These are phyloP conservation scores for Fusarium goolgardi DNA, from an alignment of 2,329 filamentous ascomycete genomes.

Conservation along the genomic window DNA sequence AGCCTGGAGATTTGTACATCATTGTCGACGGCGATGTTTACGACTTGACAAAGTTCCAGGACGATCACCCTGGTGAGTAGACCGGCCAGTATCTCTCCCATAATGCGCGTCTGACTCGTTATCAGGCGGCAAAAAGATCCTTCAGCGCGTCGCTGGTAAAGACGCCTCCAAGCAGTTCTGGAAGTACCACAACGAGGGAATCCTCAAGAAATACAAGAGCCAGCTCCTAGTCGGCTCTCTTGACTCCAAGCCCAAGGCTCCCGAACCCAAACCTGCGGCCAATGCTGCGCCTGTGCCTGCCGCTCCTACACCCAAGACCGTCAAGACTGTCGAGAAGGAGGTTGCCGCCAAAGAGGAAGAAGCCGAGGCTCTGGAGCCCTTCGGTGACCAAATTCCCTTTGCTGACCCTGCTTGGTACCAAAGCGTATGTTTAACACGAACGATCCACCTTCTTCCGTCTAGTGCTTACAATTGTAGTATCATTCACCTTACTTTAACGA, in stretches of 20 bases:
- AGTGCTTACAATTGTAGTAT: slow-evolving; percentile 68
- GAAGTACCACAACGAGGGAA: slow-evolving; percentile 85
- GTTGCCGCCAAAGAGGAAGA: slow-evolving; percentile 59
- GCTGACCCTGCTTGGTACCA: slow-evolving; percentile 96
- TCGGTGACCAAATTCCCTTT: slow-evolving; percentile 88
- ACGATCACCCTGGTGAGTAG: slow-evolving; percentile 80
- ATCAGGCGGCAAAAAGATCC: slow-evolving; percentile 72
- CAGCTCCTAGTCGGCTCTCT: slow-evolving; percentile 87
- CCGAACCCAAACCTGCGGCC: slow-evolving; percentile 85
- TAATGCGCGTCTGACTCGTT: slow-evolving; percentile 26
- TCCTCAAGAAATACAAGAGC: slow-evolving; percentile 86
- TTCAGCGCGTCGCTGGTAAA: slow-evolving; percentile 72
- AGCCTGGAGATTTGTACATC: slow-evolving; percentile 85
- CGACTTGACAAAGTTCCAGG: slow-evolving; percentile 89
- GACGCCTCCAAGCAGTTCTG: slow-evolving; percentile 76
- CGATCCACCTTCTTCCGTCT: not conserved
- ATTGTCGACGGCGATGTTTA: slow-evolving; percentile 96
- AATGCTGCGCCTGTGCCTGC: slow-evolving; percentile 51
- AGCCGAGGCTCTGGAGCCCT: slow-evolving; percentile 82
- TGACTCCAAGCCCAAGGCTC: slow-evolving; percentile 83
- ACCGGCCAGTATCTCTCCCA: not conserved
- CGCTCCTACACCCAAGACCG: slow-evolving; percentile 52
- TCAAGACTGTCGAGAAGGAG: slow-evolving; percentile 59
- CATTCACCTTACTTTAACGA: slow-evolving; percentile 98
- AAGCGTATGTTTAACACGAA: slow-evolving; percentile 69